Base-by-base conservation (phyloP, 2,329 filamentous ascomycete genomes). In the Ascomycota sp. region DNA sequence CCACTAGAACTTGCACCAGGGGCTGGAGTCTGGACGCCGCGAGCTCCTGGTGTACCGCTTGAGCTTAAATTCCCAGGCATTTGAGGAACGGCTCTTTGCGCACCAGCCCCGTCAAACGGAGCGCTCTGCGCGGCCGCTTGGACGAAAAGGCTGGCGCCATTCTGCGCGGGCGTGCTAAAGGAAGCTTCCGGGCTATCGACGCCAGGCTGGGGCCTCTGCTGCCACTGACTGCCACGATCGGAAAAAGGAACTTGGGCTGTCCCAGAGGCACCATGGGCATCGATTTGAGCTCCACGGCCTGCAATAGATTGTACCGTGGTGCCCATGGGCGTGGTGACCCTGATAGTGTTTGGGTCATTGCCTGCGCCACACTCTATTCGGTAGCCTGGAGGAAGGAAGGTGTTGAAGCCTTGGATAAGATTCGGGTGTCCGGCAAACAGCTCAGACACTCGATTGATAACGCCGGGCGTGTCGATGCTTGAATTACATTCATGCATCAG, bases 351-450 rank as follows among this genome's bases (percentile, higher is more conserved):
- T 1, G 86, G 86, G 46, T 95, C 86, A 42, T 91, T 86, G 27
- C 82, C 82, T 11, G 81, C 76, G 25, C 86, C 86, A 47, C 89
- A 98, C 51, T 98, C 89, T 38, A 98, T 98, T 37, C 89, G 70
- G 51, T 98, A 98, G 2, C 89, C 84, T 0, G 84, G 84, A 4
- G 89, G 89, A 7, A 98, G 61, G 51, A 98, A 98, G 0, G 89
- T 98, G 50, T 98, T 98, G 53, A 98, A 98, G 0, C 89, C 89
- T 54, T 95, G 86, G 33, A 98, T 95, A 24, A 92, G 66, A 49
- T 80, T 89, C 3, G 89, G 89, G 47, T 98, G 86, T 3, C 89
- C 89, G 16, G 86, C 84, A 50, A 98, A 98, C 1, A 98, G 69
- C 34, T 83, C 82, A 2, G 89, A 95, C 25, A 98, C 89, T 33